Conservation (phyloP, 768 basidiomycete genomes). For the Podaxis sp. region DNA sequence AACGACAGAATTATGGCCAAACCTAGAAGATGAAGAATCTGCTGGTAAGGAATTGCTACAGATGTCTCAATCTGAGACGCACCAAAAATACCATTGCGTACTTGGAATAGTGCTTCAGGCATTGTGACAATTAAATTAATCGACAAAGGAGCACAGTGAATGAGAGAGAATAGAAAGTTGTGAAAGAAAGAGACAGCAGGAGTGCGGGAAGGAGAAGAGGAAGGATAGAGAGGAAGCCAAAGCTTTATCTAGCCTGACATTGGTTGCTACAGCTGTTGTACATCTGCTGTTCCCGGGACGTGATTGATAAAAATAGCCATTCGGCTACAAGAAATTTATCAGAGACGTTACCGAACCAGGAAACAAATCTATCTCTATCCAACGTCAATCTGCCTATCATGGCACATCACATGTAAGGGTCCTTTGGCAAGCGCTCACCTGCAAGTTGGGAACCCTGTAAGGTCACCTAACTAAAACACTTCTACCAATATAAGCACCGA, state of each 20-base stretch:
- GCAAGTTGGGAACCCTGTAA: too few relatives aligned
- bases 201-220: background rate
- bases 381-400: conserved; percentile 1
- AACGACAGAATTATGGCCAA: background rate
- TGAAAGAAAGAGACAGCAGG: too few relatives aligned
- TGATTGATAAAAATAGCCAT: background rate
- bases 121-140: background rate
- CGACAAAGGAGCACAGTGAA: too few relatives aligned
- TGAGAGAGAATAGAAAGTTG: background rate
- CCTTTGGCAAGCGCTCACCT: background rate
- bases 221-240: background rate
- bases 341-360: background rate
- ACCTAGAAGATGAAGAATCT: background rate
- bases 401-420: background rate
- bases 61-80: background rate
- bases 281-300: background rate
- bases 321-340: background rate
- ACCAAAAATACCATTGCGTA: background rate
- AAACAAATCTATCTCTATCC: background rate
- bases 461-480: too few relatives aligned
- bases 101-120: background rate
- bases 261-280: background rate
- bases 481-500: too few relatives aligned
- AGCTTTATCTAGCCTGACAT: background rate
- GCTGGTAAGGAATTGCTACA: background rate